phyloP scores from a whole-genome alignment of 1,139 yeast genomes.

The Pichia sorboxylosa region DNA sequence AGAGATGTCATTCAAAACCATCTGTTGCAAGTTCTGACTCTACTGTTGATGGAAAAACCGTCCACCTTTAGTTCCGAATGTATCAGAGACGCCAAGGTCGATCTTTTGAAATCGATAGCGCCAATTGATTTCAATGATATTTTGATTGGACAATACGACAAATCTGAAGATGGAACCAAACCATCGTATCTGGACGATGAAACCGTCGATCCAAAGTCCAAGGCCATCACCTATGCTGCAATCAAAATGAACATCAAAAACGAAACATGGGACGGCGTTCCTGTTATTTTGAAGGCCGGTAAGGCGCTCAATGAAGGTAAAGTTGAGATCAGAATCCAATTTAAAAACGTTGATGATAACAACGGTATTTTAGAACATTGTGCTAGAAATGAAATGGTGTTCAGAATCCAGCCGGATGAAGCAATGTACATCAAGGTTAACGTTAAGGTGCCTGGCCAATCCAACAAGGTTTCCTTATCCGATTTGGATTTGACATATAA shows the following conservation, averaged over 20 bases:
- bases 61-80: conserved; percentile 82
- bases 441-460: conserved; percentile 85
- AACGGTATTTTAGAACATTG: conserved; percentile 72
- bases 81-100: conserved; percentile 91
- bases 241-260: conserved; percentile 64
- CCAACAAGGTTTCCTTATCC: conserved; percentile 69
- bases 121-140: conserved; percentile 56
- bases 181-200: conserved; percentile 91
- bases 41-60: conserved; percentile 94
- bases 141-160: conserved; percentile 77
- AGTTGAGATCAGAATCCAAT: conserved; percentile 91
- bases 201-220: conserved; percentile 72
- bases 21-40: conserved; percentile 79
- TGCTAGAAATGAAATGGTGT: conserved; percentile 85
- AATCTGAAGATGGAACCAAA: conserved; percentile 74
- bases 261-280: conserved; percentile 98
- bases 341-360: conserved; percentile 63
- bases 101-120: conserved; percentile 72
- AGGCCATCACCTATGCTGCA: conserved; percentile 90
- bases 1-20: conserved; percentile 99
- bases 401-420: conserved; percentile 90
- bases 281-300: conserved; percentile 91
- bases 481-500: conserved; percentile 85
- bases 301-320: conserved; percentile 86
- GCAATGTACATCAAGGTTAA: conserved; percentile 87